Evolutionary conservation across 306 rosid genomes (phyloP).

Genomic region (Heteromeles arbutifolia): DNA sequence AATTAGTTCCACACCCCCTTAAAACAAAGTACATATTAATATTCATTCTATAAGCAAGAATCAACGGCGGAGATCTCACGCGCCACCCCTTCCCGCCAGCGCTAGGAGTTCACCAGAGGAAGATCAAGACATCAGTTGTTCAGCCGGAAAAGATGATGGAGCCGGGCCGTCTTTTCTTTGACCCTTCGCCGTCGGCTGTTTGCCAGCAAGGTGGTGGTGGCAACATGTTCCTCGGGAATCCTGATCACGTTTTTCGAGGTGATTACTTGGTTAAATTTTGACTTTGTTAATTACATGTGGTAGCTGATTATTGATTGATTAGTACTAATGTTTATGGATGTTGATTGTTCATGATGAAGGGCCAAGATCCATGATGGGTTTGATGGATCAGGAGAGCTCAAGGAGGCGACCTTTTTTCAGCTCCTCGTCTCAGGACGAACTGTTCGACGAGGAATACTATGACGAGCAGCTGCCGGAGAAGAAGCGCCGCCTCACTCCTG

Average conservation of each 20-base stretch:
- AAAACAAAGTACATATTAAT: neutral
- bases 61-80: neutral
- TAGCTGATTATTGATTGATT: neutral
- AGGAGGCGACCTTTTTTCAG: conserved; percentile 73
- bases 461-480: conserved; percentile 92
- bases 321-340: too few species aligned
- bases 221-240: conserved; percentile 71
- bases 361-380: conserved; percentile 51
- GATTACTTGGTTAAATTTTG: neutral
- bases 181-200: conserved; percentile 25
- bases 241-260: conserved; percentile 69
- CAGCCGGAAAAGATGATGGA: conserved; percentile 34
- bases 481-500: conserved; percentile 92
- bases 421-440: conserved; percentile 54
- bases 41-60: neutral
- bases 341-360: conserved; percentile 17
- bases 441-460: conserved; percentile 79
- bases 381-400: conserved; percentile 63
- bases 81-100: neutral
- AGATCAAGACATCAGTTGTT: neutral
- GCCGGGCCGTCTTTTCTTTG: conserved; percentile 65
- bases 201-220: conserved; percentile 38
- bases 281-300: neutral
- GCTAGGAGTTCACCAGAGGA: neutral
- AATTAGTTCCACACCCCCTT: conserved; percentile 19